These are phyloP conservation scores for Rhodotorula sp. DNA, from an alignment of 1,284 basidiomycete species.

Conservation along the genomic window DNA sequence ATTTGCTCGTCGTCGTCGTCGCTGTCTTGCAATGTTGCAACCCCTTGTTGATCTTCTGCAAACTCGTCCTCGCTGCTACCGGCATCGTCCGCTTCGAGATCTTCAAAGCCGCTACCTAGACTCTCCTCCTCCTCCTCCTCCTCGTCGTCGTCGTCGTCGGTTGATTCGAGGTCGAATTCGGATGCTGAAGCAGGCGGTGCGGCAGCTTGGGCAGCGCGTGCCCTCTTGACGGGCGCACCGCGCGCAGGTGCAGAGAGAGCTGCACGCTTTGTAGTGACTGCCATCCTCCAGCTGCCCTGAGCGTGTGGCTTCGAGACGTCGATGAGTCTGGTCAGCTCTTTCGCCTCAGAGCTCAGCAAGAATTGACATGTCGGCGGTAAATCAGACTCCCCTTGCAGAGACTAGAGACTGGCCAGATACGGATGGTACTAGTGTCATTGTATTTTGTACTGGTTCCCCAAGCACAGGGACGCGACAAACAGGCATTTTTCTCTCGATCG, in stretches of 20 bases:
- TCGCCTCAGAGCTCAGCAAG: neutral
- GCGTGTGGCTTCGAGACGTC: neutral
- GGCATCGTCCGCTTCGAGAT: constrained; percentile 8
- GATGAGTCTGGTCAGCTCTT: neutral
- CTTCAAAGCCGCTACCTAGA: neutral
- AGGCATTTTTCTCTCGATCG: no score
- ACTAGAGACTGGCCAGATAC: no score
- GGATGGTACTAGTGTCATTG: no score
- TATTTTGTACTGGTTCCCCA: no score
- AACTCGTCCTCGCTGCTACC: constrained; percentile 41
- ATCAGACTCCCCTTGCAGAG: no score
- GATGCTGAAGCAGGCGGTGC: neutral
- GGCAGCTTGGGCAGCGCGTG: neutral
- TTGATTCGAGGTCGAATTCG: constrained; percentile 28
- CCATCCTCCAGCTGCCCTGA: neutral
- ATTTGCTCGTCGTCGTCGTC: constrained; percentile 35
- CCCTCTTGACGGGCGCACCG: neutral
- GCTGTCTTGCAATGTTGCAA: constrained; percentile 38
- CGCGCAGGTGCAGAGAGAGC: neutral
- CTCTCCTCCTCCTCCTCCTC: constrained; percentile 4
- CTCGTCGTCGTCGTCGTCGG: neutral
- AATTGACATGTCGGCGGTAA: no score
- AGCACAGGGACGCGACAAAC: no score
- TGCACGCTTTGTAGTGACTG: neutral
- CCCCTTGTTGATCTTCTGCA: constrained; percentile 43